Evolutionary conservation across 768 basidiomycete species (phyloP).

Genomic region (Leccinum broughii): DNA sequence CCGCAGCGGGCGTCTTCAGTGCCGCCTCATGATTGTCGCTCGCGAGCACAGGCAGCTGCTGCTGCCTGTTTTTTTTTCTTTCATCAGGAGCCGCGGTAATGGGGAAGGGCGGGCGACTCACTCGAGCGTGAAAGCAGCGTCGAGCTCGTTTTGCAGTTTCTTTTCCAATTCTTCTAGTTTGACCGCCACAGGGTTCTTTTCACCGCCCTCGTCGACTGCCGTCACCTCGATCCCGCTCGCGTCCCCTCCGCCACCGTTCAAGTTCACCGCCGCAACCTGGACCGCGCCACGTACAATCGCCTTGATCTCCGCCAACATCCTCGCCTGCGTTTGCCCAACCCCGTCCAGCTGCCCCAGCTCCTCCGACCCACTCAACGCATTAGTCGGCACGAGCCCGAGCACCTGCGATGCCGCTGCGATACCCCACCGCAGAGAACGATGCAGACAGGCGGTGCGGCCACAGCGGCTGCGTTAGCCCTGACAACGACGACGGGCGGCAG

Average conservation of each 20-base stretch:
- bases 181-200: slow-evolving; percentile 23
- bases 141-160: slow-evolving; percentile 32
- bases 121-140: slow-evolving; percentile 37
- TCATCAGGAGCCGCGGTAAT: no score
- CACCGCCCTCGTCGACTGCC: slow-evolving; percentile 5
- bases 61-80: slow-evolving; percentile 28
- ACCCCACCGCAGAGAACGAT: slow-evolving; percentile 42
- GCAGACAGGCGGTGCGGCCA: slow-evolving; percentile 38
- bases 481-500: no score
- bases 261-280: background rate
- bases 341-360: slow-evolving; percentile 31
- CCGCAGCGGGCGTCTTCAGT: slow-evolving; percentile 32
- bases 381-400: slow-evolving; percentile 31
- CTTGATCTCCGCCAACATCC: slow-evolving; percentile 35
- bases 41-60: slow-evolving; percentile 37
- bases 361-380: slow-evolving; percentile 21
- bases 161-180: slow-evolving; percentile 36
- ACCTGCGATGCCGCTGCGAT: slow-evolving; percentile 41
- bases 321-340: slow-evolving; percentile 36
- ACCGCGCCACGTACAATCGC: slow-evolving; percentile 17
- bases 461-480: slow-evolving; percentile 7
- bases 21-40: slow-evolving; percentile 31
- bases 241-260: background rate
- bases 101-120: slow-evolving; percentile 12
- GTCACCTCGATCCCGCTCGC: background rate